Conservation (phyloP, 345 rosid genomes). For the Linum trigynum region DNA sequence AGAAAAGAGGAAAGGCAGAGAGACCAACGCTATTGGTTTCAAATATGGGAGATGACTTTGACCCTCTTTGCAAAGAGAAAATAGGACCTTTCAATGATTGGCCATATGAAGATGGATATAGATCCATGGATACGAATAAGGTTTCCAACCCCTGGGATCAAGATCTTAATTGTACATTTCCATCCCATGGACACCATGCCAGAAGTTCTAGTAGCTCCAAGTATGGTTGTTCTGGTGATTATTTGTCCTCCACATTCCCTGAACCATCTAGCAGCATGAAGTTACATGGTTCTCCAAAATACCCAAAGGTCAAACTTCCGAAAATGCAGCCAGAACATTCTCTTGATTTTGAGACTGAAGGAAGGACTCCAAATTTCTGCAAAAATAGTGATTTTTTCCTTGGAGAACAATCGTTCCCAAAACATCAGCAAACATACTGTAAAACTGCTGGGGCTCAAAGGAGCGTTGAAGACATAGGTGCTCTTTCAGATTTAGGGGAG, state of each 20-base stretch:
- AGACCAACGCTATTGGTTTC: conserved; percentile 23
- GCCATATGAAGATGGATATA: conserved; percentile 31
- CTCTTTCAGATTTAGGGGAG: conserved; percentile 18
- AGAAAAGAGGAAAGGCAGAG: conserved; percentile 13
- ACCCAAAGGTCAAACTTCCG: conserved; percentile 29
- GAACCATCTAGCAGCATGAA: conserved; percentile 15
- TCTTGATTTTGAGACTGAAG: conserved; percentile 13
- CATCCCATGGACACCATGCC: conserved; percentile 14
- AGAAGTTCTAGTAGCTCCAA: conserved; percentile 12
- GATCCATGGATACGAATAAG: conserved; percentile 20
- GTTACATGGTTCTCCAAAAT: conserved; percentile 15
- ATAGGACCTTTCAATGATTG: conserved; percentile 16
- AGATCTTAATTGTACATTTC: conserved; percentile 18
- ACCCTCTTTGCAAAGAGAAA: conserved; percentile 22
- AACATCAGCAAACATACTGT: conserved; percentile 15
- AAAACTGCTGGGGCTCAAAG: conserved; percentile 17
- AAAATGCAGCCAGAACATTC: conserved; percentile 24
- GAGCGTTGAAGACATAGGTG: conserved; percentile 13
- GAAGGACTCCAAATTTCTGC: conserved; percentile 19
- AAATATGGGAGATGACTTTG: conserved; percentile 18
- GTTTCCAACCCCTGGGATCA: conserved; percentile 18
- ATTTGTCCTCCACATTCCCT: conserved; percentile 17
- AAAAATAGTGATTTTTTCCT: conserved; percentile 21
- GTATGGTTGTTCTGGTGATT: conserved; percentile 8
- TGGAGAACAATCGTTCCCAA: conserved; percentile 21